phyloP scores from a whole-genome alignment of 1,284 basidiomycete genomes.

The Fomitopsis betulina region DNA sequence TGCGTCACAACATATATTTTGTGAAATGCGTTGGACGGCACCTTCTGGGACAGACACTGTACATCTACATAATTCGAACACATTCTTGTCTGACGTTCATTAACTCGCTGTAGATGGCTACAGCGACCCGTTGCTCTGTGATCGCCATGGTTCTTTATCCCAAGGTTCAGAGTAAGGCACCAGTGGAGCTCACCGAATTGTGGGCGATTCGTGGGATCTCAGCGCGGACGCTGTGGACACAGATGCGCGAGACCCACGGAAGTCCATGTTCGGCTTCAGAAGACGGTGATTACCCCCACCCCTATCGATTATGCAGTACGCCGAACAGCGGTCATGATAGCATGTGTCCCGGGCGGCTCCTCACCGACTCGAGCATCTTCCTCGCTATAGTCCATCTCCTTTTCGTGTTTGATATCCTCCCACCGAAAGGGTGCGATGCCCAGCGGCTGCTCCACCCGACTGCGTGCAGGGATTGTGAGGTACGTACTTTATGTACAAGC shows the following conservation, averaged over 20 bases:
- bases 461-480: not conserved
- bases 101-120: not conserved
- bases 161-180: slow-evolving; percentile 42
- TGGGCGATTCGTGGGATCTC: slow-evolving; percentile 33
- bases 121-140: slow-evolving; percentile 27
- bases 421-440: not conserved
- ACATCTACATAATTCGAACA: not conserved
- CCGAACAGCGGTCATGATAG: not conserved
- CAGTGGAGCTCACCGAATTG: slow-evolving; percentile 26
- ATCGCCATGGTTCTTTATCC: slow-evolving; percentile 50
- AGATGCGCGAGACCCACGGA: too few species aligned
- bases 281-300: not conserved
- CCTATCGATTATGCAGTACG: not conserved
- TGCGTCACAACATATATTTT: not conserved
- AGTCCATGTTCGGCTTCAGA: slow-evolving; percentile 7
- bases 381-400: not conserved
- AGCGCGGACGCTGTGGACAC: too few species aligned
- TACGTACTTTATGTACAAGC: not conserved
- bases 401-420: not conserved
- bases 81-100: slow-evolving; percentile 14
- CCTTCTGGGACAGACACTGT: slow-evolving; percentile 30
- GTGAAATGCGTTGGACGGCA: not conserved
- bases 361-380: not conserved
- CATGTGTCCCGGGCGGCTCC: not conserved
- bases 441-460: not conserved